A percentile compares a stretch with the other conserved stretches of the same genome.
phyloP scores from a whole-genome alignment of 1,284 basidiomycete species.

The Rhodotorula sp. region DNA sequence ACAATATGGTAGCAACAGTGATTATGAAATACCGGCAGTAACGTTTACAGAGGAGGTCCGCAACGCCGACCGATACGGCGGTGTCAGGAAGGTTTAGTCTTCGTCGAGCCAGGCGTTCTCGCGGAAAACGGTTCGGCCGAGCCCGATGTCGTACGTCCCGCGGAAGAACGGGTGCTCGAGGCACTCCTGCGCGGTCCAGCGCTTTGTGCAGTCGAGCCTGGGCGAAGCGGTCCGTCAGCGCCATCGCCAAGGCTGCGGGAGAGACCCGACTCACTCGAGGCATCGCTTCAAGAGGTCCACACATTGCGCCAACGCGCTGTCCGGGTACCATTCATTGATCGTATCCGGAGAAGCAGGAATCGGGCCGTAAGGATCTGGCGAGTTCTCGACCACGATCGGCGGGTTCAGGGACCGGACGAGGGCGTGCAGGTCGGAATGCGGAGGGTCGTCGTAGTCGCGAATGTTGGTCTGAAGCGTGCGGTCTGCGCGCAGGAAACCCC shows the following conservation, averaged over 20 bases:
- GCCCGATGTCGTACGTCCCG: conserved; percentile 34
- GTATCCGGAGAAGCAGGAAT: conserved; percentile 24
- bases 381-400: conserved; percentile 55
- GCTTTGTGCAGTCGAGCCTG: conserved; percentile 57
- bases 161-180: conserved; percentile 74
- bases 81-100: no score
- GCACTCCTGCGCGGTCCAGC: conserved; percentile 71
- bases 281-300: conserved; percentile 70
- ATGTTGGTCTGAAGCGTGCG: conserved; percentile 83
- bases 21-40: background rate
- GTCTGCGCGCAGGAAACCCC: conserved; percentile 55
- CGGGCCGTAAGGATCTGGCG: conserved; percentile 41
- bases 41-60: no score
- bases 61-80: no score
- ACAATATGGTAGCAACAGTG: background rate
- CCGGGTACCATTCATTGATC: conserved; percentile 53
- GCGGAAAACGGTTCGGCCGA: conserved; percentile 19
- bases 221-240: background rate
- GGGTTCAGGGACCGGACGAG: conserved; percentile 78
- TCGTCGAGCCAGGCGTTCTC: background rate
- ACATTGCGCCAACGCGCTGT: conserved; percentile 62
- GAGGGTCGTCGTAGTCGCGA: conserved; percentile 66
- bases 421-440: conserved; percentile 63
- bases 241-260: background rate
- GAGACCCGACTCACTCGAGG: conserved; percentile 52